Evolutionary conservation across 2,329 filamentous ascomycete species (phyloP).

Genomic region (Fusarium nurragi): DNA sequence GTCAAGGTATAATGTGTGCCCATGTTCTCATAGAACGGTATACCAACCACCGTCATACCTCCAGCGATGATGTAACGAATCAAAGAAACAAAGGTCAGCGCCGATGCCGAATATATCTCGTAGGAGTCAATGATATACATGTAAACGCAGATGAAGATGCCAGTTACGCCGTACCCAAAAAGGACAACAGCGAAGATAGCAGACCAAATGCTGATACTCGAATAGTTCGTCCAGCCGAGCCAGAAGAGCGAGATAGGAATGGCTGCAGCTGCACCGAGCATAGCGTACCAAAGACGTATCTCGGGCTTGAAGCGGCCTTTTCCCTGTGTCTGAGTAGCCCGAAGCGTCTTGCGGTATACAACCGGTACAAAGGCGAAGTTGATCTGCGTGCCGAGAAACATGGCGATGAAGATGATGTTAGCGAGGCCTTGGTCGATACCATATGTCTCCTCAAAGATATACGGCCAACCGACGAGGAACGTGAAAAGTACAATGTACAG

Average conservation of each 20-base stretch:
- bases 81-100: slow-evolving; percentile 47
- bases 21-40: slow-evolving; percentile 49
- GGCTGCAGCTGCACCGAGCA: slow-evolving; percentile 53
- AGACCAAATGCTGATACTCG: slow-evolving; percentile 56
- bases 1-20: slow-evolving; percentile 49
- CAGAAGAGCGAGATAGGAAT: slow-evolving; percentile 60
- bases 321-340: slow-evolving; percentile 32
- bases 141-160: slow-evolving; percentile 45
- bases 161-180: slow-evolving; percentile 56
- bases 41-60: slow-evolving; percentile 49
- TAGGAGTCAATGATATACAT: slow-evolving; percentile 52
- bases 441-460: slow-evolving; percentile 58
- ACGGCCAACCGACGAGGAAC: slow-evolving; percentile 61
- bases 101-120: slow-evolving; percentile 48
- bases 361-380: slow-evolving; percentile 48
- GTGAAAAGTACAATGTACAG: slow-evolving; percentile 65
- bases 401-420: slow-evolving; percentile 56
- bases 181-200: slow-evolving; percentile 54
- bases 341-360: slow-evolving; percentile 47
- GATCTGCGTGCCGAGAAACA: slow-evolving; percentile 54
- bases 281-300: slow-evolving; percentile 54
- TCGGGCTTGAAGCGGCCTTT: slow-evolving; percentile 48
- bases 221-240: slow-evolving; percentile 59
- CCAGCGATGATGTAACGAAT: slow-evolving; percentile 47
- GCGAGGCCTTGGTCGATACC: slow-evolving; percentile 53